phyloP scores from a whole-genome alignment of 345 rosid genomes.

The Murraya paniculata region DNA sequence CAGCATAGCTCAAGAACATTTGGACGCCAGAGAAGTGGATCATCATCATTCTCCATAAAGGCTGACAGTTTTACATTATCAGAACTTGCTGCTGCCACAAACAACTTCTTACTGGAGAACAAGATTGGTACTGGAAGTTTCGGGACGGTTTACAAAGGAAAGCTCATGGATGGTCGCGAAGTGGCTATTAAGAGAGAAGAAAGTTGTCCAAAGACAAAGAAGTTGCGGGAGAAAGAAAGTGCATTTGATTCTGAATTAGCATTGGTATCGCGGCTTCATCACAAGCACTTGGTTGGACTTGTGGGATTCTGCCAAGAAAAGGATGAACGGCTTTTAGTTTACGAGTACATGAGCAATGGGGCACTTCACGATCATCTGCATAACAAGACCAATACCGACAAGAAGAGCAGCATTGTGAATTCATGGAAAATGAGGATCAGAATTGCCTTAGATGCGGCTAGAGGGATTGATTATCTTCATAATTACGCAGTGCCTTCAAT shows the following conservation, averaged over 20 bases:
- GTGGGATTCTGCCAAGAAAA: slow-evolving; percentile 60
- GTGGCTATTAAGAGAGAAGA: slow-evolving; percentile 67
- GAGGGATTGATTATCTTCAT: slow-evolving; percentile 65
- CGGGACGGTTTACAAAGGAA: slow-evolving; percentile 51
- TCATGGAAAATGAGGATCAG: slow-evolving; percentile 64
- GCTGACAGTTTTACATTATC: slow-evolving; percentile 33
- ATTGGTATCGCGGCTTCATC: slow-evolving; percentile 49
- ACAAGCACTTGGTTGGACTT: slow-evolving; percentile 58
- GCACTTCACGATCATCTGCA: slow-evolving; percentile 57
- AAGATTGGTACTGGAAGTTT: slow-evolving; percentile 61
- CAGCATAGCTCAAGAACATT: slow-evolving; percentile 27
- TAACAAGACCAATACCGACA: slow-evolving; percentile 22
- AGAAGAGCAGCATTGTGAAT: slow-evolving; percentile 29
- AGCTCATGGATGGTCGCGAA: slow-evolving; percentile 46
- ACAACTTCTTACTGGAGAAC: slow-evolving; percentile 41
- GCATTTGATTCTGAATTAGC: slow-evolving; percentile 59
- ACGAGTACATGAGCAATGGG: slow-evolving; percentile 61
- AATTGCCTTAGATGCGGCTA: slow-evolving; percentile 58
- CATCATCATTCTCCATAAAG: slow-evolving; percentile 36
- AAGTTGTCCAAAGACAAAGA: slow-evolving; percentile 16
- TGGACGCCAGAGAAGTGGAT: slow-evolving; percentile 38
- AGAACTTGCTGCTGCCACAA: slow-evolving; percentile 47
- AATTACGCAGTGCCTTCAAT: slow-evolving; percentile 62
- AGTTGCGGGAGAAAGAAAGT: slow-evolving; percentile 45
- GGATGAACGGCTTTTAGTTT: slow-evolving; percentile 58